phyloP scores from a whole-genome alignment of 1,139 yeast genomes.

The Kurtzmaniella quercitrusa region DNA sequence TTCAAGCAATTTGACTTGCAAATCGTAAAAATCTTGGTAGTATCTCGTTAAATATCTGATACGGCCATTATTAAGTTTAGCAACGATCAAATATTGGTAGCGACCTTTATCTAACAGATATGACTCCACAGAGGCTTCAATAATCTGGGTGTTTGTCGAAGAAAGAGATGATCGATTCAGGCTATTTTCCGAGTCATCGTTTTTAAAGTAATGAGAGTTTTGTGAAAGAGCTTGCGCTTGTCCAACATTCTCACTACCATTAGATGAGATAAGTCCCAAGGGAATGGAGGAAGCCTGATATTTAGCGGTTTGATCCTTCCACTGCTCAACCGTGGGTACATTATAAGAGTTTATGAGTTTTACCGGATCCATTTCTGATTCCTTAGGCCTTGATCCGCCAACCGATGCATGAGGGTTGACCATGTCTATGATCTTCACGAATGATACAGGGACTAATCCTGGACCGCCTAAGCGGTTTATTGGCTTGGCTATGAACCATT shows the following conservation, averaged over 20 bases:
- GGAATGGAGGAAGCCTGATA: slow-evolving; percentile 91
- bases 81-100: slow-evolving; percentile 81
- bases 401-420: slow-evolving; percentile 28
- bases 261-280: slow-evolving; percentile 48
- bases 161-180: slow-evolving; percentile 34
- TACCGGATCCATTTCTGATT: slow-evolving; percentile 25
- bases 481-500: slow-evolving; percentile 98
- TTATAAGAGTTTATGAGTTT: slow-evolving; percentile 52
- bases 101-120: slow-evolving; percentile 82
- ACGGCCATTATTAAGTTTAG: slow-evolving; percentile 65
- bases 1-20: slow-evolving; percentile 81
- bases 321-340: slow-evolving; percentile 89
- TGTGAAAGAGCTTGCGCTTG: slow-evolving; percentile 19
- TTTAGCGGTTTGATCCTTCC: slow-evolving; percentile 89
- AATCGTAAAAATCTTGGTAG: slow-evolving; percentile 94
- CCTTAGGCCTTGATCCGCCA: slow-evolving; percentile 21
- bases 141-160: slow-evolving; percentile 32
- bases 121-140: slow-evolving; percentile 74
- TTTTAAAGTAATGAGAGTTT: slow-evolving; percentile 40
- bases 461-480: slow-evolving; percentile 95
- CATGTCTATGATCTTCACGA: slow-evolving; percentile 81
- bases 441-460: slow-evolving; percentile 89
- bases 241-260: slow-evolving; percentile 3
- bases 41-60: slow-evolving; percentile 75
- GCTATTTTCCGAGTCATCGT: slow-evolving; percentile 12